Evolutionary conservation across 176 grass and related monocot species (phyloP).

Genomic region (Eleusine indica): DNA sequence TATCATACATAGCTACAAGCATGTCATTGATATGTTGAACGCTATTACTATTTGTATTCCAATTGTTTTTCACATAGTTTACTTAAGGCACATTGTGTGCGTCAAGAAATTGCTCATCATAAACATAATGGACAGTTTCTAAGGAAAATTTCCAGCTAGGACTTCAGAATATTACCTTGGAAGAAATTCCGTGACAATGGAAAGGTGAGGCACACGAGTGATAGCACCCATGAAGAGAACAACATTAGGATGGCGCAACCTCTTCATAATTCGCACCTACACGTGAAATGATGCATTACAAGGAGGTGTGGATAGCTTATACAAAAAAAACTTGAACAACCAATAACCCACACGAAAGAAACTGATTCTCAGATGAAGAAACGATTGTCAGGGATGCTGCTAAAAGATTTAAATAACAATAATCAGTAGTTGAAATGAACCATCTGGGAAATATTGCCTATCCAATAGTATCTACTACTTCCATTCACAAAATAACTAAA

Average conservation of each 20-base stretch:
- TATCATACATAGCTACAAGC: neutral
- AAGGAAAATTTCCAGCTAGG: neutral
- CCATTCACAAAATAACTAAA: neutral
- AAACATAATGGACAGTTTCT: constrained; percentile 25
- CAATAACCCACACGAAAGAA: neutral
- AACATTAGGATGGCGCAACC: constrained; percentile 95
- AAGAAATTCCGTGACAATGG: constrained; percentile 98
- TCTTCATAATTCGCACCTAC: constrained; percentile 94
- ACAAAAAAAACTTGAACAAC: constrained; percentile 6
- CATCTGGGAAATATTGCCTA: neutral
- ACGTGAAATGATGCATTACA: constrained; percentile 34
- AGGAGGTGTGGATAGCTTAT: neutral
- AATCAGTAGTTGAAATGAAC: neutral
- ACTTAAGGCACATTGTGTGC: neutral
- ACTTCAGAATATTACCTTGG: constrained; percentile 57
- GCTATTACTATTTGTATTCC: neutral
- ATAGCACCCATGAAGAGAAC: constrained; percentile 99
- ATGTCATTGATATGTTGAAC: neutral
- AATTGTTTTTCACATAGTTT: neutral
- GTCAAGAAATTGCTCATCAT: neutral
- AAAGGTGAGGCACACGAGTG: constrained; percentile 91
- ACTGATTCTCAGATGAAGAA: constrained; percentile 21
- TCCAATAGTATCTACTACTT: neutral
- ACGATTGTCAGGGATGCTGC: neutral
- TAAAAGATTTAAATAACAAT: constrained; percentile 15